Percentiles rank a stretch among this genome's conserved stretches.
phyloP scores from a whole-genome alignment of 805 yeast genomes.

The Candida ascalaphidarum region DNA sequence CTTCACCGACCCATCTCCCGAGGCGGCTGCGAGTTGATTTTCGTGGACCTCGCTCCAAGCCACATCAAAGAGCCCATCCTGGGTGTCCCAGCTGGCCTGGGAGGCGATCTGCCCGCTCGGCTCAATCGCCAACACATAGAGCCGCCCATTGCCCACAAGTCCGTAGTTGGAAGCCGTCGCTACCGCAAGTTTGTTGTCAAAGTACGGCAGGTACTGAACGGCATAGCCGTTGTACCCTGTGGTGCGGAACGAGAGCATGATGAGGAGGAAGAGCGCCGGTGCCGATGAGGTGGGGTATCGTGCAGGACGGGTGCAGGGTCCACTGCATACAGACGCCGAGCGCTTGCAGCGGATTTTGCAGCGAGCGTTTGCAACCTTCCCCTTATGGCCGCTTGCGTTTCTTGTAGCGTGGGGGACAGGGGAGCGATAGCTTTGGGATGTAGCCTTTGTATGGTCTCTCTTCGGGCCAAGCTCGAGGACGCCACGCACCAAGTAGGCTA shows the following conservation, averaged over 20 bases:
- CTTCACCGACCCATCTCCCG: constrained; percentile 86
- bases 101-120: constrained; percentile 53
- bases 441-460: no score
- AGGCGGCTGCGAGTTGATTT: constrained; percentile 72
- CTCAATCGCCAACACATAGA: constrained; percentile 61
- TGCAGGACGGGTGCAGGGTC: no score
- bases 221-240: constrained; percentile 81
- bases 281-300: no score
- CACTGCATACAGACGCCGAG: no score
- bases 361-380: no score
- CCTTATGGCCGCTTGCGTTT: no score
- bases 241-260: constrained; percentile 73
- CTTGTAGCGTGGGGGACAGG: no score
- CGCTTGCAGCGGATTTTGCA: no score
- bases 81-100: constrained; percentile 69
- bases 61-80: constrained; percentile 82
- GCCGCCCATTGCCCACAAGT: constrained; percentile 85
- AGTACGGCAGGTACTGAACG: constrained; percentile 84
- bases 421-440: no score
- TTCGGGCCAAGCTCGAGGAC: no score
- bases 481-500: no score
- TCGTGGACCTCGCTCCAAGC: constrained; percentile 91
- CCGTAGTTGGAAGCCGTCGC: constrained; percentile 92
- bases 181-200: constrained; percentile 82
- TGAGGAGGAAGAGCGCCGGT: no score